These are phyloP conservation scores for Paxillus ammoniavirescens DNA, from an alignment of 768 basidiomycete genomes.

Conservation along the genomic window DNA sequence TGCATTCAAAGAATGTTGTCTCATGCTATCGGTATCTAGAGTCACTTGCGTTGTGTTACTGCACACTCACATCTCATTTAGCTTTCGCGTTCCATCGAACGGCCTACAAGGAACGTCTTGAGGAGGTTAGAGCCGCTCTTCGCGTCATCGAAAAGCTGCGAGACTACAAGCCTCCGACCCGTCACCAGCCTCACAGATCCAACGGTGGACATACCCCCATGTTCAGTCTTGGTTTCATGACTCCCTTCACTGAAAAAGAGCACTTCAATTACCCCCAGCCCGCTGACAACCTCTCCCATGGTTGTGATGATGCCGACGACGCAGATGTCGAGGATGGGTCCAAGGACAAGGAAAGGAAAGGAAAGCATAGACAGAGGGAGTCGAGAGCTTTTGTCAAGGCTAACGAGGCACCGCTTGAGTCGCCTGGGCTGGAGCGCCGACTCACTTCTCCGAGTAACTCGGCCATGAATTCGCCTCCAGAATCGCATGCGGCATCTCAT, in stretches of 20 bases:
- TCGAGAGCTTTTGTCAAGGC: not conserved
- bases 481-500: slow-evolving; percentile 20
- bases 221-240: slow-evolving; percentile 31
- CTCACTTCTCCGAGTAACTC: slow-evolving; percentile 9
- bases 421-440: slow-evolving; percentile 9
- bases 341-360: slow-evolving; percentile 25
- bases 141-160: slow-evolving; percentile 66
- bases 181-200: slow-evolving; percentile 31
- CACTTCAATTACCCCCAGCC: slow-evolving; percentile 37
- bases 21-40: slow-evolving; percentile 51
- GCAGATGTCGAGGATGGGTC: slow-evolving; percentile 25
- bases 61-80: slow-evolving; percentile 12
- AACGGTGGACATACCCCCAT: slow-evolving; percentile 46
- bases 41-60: not conserved
- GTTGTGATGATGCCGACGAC: slow-evolving; percentile 28
- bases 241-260: slow-evolving; percentile 47
- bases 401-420: slow-evolving; percentile 7
- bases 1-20: slow-evolving; percentile 67
- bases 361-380: slow-evolving; percentile 21
- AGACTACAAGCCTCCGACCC: slow-evolving; percentile 50
- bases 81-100: slow-evolving; percentile 78
- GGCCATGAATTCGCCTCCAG: slow-evolving; percentile 1
- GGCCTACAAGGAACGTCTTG: slow-evolving; percentile 71
- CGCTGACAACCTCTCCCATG: slow-evolving; percentile 14
- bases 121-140: slow-evolving; percentile 52